These are phyloP conservation scores for Calonectria hawksworthii DNA, from an alignment of 2,329 filamentous ascomycete species.

Conservation along the genomic window DNA sequence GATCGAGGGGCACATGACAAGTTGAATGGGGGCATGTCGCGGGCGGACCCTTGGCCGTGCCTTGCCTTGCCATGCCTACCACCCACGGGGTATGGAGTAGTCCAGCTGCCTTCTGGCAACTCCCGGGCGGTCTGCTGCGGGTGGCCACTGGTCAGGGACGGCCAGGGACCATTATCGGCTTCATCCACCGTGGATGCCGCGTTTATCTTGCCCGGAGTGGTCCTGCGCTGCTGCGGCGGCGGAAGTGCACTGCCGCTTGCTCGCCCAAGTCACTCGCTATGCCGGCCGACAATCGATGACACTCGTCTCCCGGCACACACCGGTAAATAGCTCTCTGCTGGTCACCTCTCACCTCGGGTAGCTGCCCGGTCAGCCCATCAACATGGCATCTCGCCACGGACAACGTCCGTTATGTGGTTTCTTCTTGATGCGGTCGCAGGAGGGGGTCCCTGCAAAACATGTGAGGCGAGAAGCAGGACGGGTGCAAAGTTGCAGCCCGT, in stretches of 20 bases:
- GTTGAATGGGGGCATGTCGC: constrained; percentile 1
- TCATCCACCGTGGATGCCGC: constrained; percentile 5
- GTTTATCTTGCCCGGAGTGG: not conserved
- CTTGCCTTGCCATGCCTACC: not conserved
- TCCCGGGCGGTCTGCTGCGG: constrained; percentile 1
- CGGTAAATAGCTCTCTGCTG: not conserved
- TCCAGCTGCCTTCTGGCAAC: not conserved
- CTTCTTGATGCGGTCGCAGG: not conserved
- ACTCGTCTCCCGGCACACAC: constrained; percentile 5
- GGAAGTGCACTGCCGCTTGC: not conserved
- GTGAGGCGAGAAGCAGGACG: constrained; percentile 6
- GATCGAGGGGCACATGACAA: constrained; percentile 21
- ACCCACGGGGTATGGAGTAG: not conserved
- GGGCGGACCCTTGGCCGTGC: not conserved
- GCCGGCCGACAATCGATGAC: constrained; percentile 8
- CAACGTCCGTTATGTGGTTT: constrained; percentile 17
- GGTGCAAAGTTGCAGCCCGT: not conserved
- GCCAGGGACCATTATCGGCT: not conserved
- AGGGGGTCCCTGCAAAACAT: constrained; percentile 11
- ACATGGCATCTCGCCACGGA: constrained; percentile 22
- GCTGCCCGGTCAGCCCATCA: constrained; percentile 23
- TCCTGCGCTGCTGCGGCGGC: not conserved
- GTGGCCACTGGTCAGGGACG: not conserved
- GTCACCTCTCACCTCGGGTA: constrained; percentile 18
- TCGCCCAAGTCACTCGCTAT: constrained; percentile 13